A percentile compares a stretch with the other conserved stretches of the same genome.
Evolutionary conservation across 2,329 filamentous ascomycete species (phyloP).

Genomic region (Aspergillus hortae): DNA sequence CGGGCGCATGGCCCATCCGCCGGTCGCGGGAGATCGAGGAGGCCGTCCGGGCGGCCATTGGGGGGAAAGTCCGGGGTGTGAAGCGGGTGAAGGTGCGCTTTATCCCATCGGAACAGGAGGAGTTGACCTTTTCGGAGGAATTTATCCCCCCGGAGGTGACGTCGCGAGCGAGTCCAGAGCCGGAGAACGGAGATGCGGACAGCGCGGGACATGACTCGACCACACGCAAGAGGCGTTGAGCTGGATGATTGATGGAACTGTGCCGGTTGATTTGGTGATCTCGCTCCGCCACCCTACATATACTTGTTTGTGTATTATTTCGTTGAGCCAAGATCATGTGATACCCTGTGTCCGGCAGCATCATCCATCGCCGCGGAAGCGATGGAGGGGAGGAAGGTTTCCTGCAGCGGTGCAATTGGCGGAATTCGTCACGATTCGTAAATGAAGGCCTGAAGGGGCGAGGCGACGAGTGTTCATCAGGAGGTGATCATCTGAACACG

Average conservation of each 20-base stretch:
- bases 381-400: neutral
- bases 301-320: too few species aligned
- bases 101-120: constrained; percentile 61
- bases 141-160: constrained; percentile 67
- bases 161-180: constrained; percentile 56
- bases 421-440: too few species aligned
- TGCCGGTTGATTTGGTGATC: neutral
- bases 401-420: too few species aligned
- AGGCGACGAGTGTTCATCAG: too few species aligned
- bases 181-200: constrained; percentile 51
- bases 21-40: constrained; percentile 68
- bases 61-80: constrained; percentile 75
- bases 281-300: neutral
- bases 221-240: constrained; percentile 22
- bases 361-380: neutral
- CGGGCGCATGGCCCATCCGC: constrained; percentile 70
- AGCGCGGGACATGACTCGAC: constrained; percentile 20
- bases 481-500: neutral
- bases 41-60: constrained; percentile 67
- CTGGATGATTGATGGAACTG: neutral
- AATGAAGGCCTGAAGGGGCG: too few species aligned
- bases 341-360: constrained; percentile 5
- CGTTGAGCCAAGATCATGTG: constrained; percentile 7
- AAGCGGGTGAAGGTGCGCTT: constrained; percentile 82
- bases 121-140: constrained; percentile 68